These are phyloP conservation scores for Trichoderma harzianum DNA, from an alignment of 2,329 filamentous ascomycete genomes.

Conservation along the genomic window DNA sequence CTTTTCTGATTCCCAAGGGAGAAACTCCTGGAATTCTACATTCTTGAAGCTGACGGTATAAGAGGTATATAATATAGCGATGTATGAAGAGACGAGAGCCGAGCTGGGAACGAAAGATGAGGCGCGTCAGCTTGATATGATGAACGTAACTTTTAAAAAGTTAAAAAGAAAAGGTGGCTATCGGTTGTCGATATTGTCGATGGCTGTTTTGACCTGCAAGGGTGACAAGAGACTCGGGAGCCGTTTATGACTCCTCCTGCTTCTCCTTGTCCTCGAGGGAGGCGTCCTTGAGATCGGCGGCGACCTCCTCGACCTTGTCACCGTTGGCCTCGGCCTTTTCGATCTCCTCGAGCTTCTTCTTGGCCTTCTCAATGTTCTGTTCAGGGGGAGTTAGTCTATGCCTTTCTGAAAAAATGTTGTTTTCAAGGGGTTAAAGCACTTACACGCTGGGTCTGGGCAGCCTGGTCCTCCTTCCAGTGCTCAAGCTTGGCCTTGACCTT, in stretches of 20 bases:
- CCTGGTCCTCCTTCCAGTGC: slow-evolving; percentile 88
- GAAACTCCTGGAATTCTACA: not conserved
- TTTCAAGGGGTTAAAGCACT: slow-evolving; percentile 33
- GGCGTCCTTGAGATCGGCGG: slow-evolving; percentile 49
- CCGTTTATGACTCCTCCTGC: slow-evolving; percentile 45
- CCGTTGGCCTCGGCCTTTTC: slow-evolving; percentile 53
- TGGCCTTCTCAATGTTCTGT: slow-evolving; percentile 94
- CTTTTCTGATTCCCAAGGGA: not conserved
- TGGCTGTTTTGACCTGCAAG: not conserved
- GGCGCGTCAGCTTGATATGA: not conserved
- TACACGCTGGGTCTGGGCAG: slow-evolving; percentile 85
- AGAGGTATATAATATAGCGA: not conserved
- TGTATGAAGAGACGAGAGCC: not conserved
- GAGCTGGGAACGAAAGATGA: not conserved
- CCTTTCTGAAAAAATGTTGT: not conserved
- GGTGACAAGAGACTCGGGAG: not conserved
- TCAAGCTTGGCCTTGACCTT: slow-evolving; percentile 90
- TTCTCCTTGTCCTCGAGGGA: slow-evolving; percentile 52
- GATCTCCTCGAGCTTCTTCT: slow-evolving; percentile 89
- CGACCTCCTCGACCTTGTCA: slow-evolving; percentile 51
- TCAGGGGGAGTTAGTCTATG: not conserved
- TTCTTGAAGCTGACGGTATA: not conserved
- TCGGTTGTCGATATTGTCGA: not conserved
- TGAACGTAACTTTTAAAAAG: not conserved
- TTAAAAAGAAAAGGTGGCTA: not conserved